Base-by-base conservation (phyloP, 2,329 filamentous ascomycete species). In the Epichloe festucae region DNA sequence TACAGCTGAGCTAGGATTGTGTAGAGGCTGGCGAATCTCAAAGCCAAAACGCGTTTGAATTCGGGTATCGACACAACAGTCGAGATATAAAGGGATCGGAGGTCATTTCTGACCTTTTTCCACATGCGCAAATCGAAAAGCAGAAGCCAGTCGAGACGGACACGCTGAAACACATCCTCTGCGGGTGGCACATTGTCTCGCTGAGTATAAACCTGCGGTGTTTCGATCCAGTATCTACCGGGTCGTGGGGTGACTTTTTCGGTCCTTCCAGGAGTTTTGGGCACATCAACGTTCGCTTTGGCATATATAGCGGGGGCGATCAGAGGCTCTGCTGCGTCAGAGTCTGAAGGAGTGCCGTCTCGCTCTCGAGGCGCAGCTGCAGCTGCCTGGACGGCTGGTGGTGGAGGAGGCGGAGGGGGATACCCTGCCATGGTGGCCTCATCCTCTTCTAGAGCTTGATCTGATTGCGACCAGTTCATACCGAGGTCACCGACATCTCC, bases 1-100 rank as follows among this genome's bases (percentile, higher is more conserved):
- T 97, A 98, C 3, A 98, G 74, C 65, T 98, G 91, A 5, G 93
- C 90, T 46, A 98, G 72, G 2, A 87, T 87, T 2, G 93, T 97
- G 68, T 98, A 98, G 3, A 98, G 75, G 1, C 89, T 91, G 50
- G 94, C 89, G 65, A 98, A 94, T n/a, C 93, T 82, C 43, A 98
- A 73, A 2, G 91, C 90, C 51, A 98, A 75, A 10, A 98, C 82
- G 19, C 91, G 84, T 71, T 98, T 98, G 77, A 98, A 98, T 63
- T 95, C 81, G 4, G 93, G 91, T 51, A 98, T 89, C 5, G 88
- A 89, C 46, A 98, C 90, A 5, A 98, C 89, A 0, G 93, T 98
- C 47, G 88, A 93, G 60, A 98, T 95, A 68, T 96, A 97, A 1
- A 98, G 78, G 56, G 95, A 87, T 35, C 93, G 84, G 52, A 98